Evolutionary conservation across 2,329 filamentous ascomycete species (phyloP), one percentile per base, ranked within the genome.

Genomic region (Macrophomina tecta): DNA sequence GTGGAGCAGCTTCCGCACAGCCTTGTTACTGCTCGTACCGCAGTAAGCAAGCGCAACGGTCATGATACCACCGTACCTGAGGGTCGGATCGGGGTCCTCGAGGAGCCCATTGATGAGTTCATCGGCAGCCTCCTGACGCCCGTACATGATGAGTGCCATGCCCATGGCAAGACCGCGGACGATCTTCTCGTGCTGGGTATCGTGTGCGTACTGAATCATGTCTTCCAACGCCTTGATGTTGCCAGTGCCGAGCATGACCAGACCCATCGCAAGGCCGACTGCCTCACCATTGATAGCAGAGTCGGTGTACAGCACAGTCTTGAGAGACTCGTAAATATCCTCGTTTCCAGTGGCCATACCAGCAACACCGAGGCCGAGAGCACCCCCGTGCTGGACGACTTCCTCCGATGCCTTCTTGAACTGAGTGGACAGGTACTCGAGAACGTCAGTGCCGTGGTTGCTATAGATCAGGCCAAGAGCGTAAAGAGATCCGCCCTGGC

Each of bases 81-180:
- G 85, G 7, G 93, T 94, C 72, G 95, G 93, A 76, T 99, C 94
- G 1, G 95, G 92, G 73, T 99, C 95, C 70, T 93, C 93, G 42
- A 99, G 86, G 1, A 99, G 89, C 56, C 92, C 93, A 75, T 97
- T 94, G 71, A 99, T 96, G 73, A 98, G 87, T 75, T 95, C 91
- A 79, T 99, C 95, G 12, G 95, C 95, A 70, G 91, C 91, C 80
- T 99, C 95, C 81, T 98, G 94, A 68, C 93, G 91, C 56, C 91
- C 93, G 73, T 95, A 99, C 94, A 98, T 98, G 82, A 99, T 97
- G 68, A 99, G 84, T 11, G 95, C 93, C 93, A 99, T 98, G 68
- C 95, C 95, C 71, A 99, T 87, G 38, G 95, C 94, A 68, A 97
- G 88, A 76, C 95, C 95, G 60, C 95, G 93, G 30, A 99, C 93